These are phyloP conservation scores for Botrytis medusae DNA, from an alignment of 2,329 filamentous ascomycete genomes.

Conservation along the genomic window DNA sequence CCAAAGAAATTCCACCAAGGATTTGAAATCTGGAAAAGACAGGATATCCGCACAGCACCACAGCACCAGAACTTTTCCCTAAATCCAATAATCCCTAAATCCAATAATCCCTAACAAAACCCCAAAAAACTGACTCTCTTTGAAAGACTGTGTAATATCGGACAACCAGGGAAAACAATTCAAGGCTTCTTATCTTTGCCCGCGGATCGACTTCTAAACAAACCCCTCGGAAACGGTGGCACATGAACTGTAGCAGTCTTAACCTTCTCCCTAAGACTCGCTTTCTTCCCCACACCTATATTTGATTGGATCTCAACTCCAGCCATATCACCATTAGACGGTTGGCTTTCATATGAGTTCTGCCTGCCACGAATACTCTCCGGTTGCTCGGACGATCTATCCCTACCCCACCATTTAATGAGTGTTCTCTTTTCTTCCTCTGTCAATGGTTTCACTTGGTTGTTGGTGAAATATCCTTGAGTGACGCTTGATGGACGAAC, in stretches of 20 bases:
- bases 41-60: constrained; percentile 8
- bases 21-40: not conserved
- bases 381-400: constrained; percentile 20
- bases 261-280: constrained; percentile 11
- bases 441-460: constrained; percentile 17
- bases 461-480: constrained; percentile 16
- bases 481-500: constrained; percentile 14
- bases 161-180: too few relatives aligned
- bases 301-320: not conserved
- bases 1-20: not conserved
- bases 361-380: constrained; percentile 20
- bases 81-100: not conserved
- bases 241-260: constrained; percentile 21
- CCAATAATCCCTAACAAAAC: not conserved
- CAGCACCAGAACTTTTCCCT: not conserved
- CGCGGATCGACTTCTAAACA: constrained; percentile 20
- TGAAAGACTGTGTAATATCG: not conserved
- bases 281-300: constrained; percentile 10
- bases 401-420: constrained; percentile 22
- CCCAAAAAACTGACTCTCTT: not conserved
- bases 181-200: constrained; percentile 19
- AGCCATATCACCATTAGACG: not conserved
- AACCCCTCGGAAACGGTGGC: constrained; percentile 16
- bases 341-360: constrained; percentile 12
- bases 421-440: constrained; percentile 19